These are phyloP conservation scores for Aureobasidium sp. DNA, from an alignment of 2,329 filamentous ascomycete species.

Conservation along the genomic window DNA sequence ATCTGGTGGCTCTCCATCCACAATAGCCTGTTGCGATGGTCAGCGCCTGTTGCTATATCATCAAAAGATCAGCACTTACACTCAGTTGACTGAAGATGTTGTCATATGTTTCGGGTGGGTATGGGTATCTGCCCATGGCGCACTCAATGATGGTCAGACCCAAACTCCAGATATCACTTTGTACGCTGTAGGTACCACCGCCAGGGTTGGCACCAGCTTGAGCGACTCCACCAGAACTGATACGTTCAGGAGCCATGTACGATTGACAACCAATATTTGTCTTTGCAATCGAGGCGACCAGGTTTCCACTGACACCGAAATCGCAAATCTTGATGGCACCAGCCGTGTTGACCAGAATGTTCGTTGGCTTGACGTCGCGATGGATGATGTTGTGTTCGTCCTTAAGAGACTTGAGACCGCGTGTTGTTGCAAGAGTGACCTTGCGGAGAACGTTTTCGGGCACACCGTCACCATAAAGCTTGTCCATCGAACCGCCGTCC, in stretches of 20 bases:
- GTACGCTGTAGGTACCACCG: slow-evolving; percentile 89
- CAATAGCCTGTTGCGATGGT: slow-evolving; percentile 66
- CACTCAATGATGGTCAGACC: slow-evolving; percentile 94
- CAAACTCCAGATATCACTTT: slow-evolving; percentile 96
- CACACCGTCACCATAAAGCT: slow-evolving; percentile 83
- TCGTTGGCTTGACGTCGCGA: slow-evolving; percentile 97
- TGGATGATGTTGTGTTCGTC: slow-evolving; percentile 99
- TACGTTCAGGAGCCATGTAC: slow-evolving; percentile 97
- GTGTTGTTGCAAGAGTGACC: slow-evolving; percentile 81
- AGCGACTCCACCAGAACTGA: slow-evolving; percentile 76
- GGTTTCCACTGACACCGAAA: slow-evolving; percentile 92
- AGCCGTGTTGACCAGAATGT: slow-evolving; percentile 82
- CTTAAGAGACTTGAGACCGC: slow-evolving; percentile 87
- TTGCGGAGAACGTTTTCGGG: slow-evolving; percentile 84
- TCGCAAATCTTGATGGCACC: slow-evolving; percentile 98
- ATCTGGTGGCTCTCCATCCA: slow-evolving; percentile 90
- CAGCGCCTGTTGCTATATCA: slow-evolving; percentile 13
- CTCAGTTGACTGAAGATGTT: slow-evolving; percentile 97
- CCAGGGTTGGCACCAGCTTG: slow-evolving; percentile 59
- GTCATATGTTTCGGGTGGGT: slow-evolving; percentile 93
- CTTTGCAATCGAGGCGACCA: slow-evolving; percentile 95
- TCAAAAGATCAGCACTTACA: slow-evolving; percentile 52
- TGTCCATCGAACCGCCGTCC: slow-evolving; percentile 97
- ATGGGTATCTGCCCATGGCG: slow-evolving; percentile 88
- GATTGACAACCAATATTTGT: slow-evolving; percentile 99